These are phyloP conservation scores for Cyclotella distinguenda DNA, from an alignment of 108 stramenopile genomes.

Conservation along the genomic window DNA sequence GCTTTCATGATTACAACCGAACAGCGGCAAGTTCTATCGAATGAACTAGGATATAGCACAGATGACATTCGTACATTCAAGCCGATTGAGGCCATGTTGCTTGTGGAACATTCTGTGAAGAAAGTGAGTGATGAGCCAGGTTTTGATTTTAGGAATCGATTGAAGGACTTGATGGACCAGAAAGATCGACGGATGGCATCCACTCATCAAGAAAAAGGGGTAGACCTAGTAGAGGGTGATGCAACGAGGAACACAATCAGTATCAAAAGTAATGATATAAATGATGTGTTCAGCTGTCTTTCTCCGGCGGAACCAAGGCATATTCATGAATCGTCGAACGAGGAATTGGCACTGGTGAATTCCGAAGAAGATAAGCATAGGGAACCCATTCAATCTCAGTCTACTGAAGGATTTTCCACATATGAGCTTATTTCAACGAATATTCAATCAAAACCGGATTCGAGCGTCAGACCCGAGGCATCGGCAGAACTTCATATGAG, in stretches of 20 bases:
- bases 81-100: slow-evolving; percentile 40
- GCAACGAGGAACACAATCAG: neutral
- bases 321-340: slow-evolving; percentile 27
- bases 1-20: slow-evolving; percentile 46
- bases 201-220: neutral
- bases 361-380: slow-evolving; percentile 5
- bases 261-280: neutral
- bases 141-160: slow-evolving; percentile 20
- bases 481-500: slow-evolving; percentile 32
- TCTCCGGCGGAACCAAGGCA: slow-evolving; percentile 11
- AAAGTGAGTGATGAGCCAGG: slow-evolving; percentile 10
- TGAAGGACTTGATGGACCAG: slow-evolving; percentile 26
- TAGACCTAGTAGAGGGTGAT: neutral
- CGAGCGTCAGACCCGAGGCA: slow-evolving; percentile 4
- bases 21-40: slow-evolving; percentile 25
- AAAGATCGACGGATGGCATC: slow-evolving; percentile 23
- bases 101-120: slow-evolving; percentile 27
- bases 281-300: neutral
- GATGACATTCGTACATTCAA: slow-evolving; percentile 43
- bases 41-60: slow-evolving; percentile 28
- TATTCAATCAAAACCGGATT: slow-evolving; percentile 5
- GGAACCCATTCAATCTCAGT: neutral
- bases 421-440: neutral
- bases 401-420: neutral
- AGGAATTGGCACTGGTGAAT: slow-evolving; percentile 23